Evolutionary conservation across 2,329 filamentous ascomycete genomes (phyloP), one percentile per base, ranked within the genome.

Genomic region (Fusarium floridanum): DNA sequence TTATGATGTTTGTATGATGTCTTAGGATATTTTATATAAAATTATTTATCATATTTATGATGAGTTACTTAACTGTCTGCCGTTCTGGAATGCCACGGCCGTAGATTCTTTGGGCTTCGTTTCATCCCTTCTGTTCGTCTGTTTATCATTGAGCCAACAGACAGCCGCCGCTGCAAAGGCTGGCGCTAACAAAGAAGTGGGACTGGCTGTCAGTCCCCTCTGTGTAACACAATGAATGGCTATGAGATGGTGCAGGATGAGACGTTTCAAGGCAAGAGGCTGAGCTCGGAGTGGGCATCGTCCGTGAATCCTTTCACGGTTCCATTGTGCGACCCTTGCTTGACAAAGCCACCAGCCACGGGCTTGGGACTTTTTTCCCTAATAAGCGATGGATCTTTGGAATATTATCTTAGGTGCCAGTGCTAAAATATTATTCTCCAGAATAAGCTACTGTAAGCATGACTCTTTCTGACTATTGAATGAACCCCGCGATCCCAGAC

Each of bases 191-290:
- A 27, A 32, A 63, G 57, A 50, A 56, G 60, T 16, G 53, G 37
- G 53, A 41, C n/a, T 16, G 34, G 39, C 36, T 29, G 16, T n/a
- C 50, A 34, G 7, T 22, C 32, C 43, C 43, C 29, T 41, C 45
- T 65, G 64, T 61, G 64, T 48, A 61, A 70, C 64, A 32, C 56
- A 34, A 53, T 37, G 16, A 27, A 36, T 68, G 63, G 68, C 50
- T 67, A 63, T 71, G 61, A 72, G 55, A 66, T 63, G 62, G 45
- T 73, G 36, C 36, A 34, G 64, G 59, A 61, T 50, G 68, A 56
- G 32, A 65, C 67, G 68, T 72, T 68, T 72, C 68, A 59, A 62
- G 61, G 24, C 53, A 57, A 63, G 70, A 75, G 53, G 62, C 69
- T 73, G 70, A 71, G 64, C 24, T 14, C 37, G 65, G 55, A 55